A percentile compares a stretch with the other conserved stretches of the same genome.
phyloP scores from a whole-genome alignment of 2,329 filamentous ascomycete genomes.

The Epichloe coenophiala region DNA sequence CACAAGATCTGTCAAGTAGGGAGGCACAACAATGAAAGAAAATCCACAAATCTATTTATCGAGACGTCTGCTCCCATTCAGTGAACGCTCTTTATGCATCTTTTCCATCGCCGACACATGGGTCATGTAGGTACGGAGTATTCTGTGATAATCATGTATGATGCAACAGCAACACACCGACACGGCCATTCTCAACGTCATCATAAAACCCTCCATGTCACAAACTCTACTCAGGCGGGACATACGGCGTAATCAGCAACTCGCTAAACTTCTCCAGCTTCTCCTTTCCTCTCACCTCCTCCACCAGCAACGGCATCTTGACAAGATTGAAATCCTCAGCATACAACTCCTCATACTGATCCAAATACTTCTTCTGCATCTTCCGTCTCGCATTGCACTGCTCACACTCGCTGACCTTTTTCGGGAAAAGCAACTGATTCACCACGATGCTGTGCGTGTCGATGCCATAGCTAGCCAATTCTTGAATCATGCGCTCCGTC shows the following conservation, averaged over 20 bases:
- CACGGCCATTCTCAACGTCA: background rate
- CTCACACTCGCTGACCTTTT: slow-evolving; percentile 71
- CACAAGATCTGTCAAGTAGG: too few relatives aligned
- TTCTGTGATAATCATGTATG: background rate
- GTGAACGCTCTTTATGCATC: too few relatives aligned
- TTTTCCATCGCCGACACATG: too few relatives aligned
- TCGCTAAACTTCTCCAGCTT: slow-evolving; percentile 81
- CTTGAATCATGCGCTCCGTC: slow-evolving; percentile 99
- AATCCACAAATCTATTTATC: background rate
- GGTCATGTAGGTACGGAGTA: too few relatives aligned
- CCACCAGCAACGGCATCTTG: slow-evolving; percentile 90
- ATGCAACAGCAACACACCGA: background rate
- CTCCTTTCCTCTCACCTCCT: slow-evolving; percentile 93
- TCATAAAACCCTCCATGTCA: background rate
- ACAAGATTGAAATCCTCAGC: slow-evolving; percentile 95
- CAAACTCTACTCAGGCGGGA: slow-evolving; percentile 41
- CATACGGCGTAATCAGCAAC: slow-evolving; percentile 66
- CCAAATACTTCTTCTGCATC: slow-evolving; percentile 99
- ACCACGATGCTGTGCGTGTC: slow-evolving; percentile 97
- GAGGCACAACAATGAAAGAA: background rate
- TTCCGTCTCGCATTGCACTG: slow-evolving; percentile 90
- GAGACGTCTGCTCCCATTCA: background rate
- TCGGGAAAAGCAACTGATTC: slow-evolving; percentile 92
- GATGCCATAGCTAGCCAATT: slow-evolving; percentile 82
- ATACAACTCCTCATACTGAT: slow-evolving; percentile 97